Evolutionary conservation across 495 filamentous ascomycete species (phyloP).

Genomic region (Podospora appendiculata): DNA sequence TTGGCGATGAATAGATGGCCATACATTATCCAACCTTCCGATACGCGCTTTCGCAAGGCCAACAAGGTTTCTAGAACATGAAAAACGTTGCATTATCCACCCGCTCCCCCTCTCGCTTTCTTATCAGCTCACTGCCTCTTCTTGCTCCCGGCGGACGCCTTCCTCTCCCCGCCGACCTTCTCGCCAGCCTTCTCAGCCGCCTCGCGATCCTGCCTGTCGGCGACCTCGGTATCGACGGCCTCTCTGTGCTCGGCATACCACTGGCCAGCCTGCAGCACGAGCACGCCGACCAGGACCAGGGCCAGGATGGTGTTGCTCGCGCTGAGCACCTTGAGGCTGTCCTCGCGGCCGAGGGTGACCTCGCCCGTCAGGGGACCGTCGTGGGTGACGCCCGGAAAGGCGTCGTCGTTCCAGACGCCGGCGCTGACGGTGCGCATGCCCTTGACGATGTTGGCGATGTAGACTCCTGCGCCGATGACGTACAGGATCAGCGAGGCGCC

Average conservation of each 20-base stretch:
- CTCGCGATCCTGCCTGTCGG: constrained; percentile 51
- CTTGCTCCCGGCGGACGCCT: background rate
- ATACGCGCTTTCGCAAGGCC: no score
- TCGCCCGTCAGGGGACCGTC: constrained; percentile 32
- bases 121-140: background rate
- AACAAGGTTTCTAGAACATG: no score
- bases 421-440: constrained; percentile 71
- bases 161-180: background rate
- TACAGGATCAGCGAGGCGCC: constrained; percentile 87
- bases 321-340: constrained; percentile 82
- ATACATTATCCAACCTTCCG: no score
- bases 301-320: constrained; percentile 95
- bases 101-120: no score
- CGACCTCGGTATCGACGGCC: constrained; percentile 53
- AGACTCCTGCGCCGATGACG: constrained; percentile 83
- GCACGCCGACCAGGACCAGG: constrained; percentile 79
- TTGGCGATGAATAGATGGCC: no score
- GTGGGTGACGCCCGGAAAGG: constrained; percentile 37
- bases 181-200: constrained; percentile 33
- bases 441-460: constrained; percentile 90
- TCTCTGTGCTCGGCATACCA: constrained; percentile 98
- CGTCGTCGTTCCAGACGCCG: constrained; percentile 45
- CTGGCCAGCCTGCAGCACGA: constrained; percentile 93
- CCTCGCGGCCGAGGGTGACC: constrained; percentile 60
- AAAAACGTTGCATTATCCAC: no score